Evolutionary conservation across 495 filamentous ascomycete species (phyloP).

Genomic region (Emericellopsis terricola): DNA sequence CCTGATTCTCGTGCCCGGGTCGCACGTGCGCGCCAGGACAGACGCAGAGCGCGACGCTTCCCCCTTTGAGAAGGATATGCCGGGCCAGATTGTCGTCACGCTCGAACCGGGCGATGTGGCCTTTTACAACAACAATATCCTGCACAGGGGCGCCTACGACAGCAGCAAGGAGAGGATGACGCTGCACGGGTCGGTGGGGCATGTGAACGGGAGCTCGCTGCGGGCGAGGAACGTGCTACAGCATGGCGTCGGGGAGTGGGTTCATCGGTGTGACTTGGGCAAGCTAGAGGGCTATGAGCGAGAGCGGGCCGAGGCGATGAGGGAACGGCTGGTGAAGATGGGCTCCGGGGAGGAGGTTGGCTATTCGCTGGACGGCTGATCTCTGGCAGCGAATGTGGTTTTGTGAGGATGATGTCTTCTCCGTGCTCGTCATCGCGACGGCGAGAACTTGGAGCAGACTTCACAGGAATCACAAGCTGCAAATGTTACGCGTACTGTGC

Average conservation of each 20-base stretch:
- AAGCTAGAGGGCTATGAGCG: slow-evolving; percentile 30
- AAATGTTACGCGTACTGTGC: too few relatives aligned
- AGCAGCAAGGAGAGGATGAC: slow-evolving; percentile 46
- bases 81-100: slow-evolving; percentile 41
- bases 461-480: too few relatives aligned
- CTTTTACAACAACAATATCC: slow-evolving; percentile 79
- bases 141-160: slow-evolving; percentile 63
- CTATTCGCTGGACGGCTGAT: slow-evolving; percentile 24
- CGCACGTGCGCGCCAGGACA: slow-evolving; percentile 48
- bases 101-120: slow-evolving; percentile 55
- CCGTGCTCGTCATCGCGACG: too few relatives aligned
- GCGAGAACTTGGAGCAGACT: too few relatives aligned
- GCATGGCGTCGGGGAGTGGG: slow-evolving; percentile 68
- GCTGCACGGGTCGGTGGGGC: slow-evolving; percentile 64
- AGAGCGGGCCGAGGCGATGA: slow-evolving; percentile 33
- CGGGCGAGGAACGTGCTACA: slow-evolving; percentile 68
- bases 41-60: slow-evolving; percentile 41
- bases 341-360: slow-evolving; percentile 41
- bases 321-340: slow-evolving; percentile 36
- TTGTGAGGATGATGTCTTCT: too few relatives aligned
- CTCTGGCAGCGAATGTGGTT: too few relatives aligned
- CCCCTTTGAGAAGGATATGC: slow-evolving; percentile 36
- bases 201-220: slow-evolving; percentile 29
- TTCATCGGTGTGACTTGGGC: slow-evolving; percentile 35
- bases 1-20: slow-evolving; percentile 53